These are phyloP conservation scores for Grosmannia penicillata DNA, from an alignment of 2,329 filamentous ascomycete species.

Conservation along the genomic window DNA sequence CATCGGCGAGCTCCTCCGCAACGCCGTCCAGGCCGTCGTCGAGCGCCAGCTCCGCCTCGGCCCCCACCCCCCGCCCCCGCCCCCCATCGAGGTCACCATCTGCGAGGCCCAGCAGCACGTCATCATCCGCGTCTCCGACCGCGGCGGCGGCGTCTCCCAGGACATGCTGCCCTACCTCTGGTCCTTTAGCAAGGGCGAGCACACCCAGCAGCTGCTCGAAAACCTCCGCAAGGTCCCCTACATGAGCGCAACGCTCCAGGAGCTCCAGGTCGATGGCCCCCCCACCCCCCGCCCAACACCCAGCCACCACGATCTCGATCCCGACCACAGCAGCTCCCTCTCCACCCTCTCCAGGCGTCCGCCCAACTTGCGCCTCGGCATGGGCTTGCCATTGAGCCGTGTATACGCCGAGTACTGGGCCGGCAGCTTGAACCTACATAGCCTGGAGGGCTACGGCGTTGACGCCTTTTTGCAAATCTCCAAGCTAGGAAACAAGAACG, in stretches of 20 bases:
- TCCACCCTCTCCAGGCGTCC: conserved; percentile 68
- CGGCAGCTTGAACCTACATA: conserved; percentile 79
- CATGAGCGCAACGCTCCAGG: conserved; percentile 87
- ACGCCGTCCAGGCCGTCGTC: conserved; percentile 84
- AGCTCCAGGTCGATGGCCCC: conserved; percentile 42
- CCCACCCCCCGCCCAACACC: neutral
- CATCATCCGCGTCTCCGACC: conserved; percentile 90
- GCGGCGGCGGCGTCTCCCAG: conserved; percentile 78
- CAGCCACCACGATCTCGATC: neutral
- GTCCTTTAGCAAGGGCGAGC: conserved; percentile 91
- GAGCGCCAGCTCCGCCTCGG: conserved; percentile 44
- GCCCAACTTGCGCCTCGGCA: conserved; percentile 75
- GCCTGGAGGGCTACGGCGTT: conserved; percentile 85
- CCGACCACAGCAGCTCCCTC: conserved; percentile 43
- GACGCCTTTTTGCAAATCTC: conserved; percentile 95
- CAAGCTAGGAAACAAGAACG: conserved; percentile 94
- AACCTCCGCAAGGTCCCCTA: conserved; percentile 80
- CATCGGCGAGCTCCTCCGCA: conserved; percentile 83
- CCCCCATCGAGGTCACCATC: conserved; percentile 84
- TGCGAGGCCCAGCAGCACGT: conserved; percentile 91
- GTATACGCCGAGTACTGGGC: conserved; percentile 99
- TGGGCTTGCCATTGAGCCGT: conserved; percentile 83
- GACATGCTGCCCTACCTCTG: conserved; percentile 81
- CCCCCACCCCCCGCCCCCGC: conserved; percentile 27
- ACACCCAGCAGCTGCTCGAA: conserved; percentile 60